A percentile compares a stretch with the other conserved stretches of the same genome.
Conservation (phyloP, 768 basidiomycete species). For the Leucocoprinus leucothites region DNA sequence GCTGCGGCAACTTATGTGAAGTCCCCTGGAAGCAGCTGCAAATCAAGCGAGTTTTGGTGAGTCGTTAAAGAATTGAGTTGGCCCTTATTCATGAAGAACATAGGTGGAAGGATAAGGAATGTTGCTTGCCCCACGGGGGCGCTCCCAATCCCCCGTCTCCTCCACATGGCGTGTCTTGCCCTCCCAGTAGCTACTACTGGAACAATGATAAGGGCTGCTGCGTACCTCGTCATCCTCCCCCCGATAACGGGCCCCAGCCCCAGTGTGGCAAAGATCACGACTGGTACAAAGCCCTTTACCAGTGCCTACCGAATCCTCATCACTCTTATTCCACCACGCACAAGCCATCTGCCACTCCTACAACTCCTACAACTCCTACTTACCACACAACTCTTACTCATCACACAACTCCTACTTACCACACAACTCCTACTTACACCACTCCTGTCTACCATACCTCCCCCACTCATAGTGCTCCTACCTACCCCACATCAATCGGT, state of each 20-base stretch:
- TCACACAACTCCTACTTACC: constrained; percentile 14
- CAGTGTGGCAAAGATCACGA: constrained; percentile 43
- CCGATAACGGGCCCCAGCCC: constrained; percentile 40
- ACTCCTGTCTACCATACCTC: constrained; percentile 24
- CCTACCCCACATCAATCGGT: too few species aligned
- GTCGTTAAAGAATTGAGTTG: background rate
- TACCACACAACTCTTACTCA: constrained; percentile 20
- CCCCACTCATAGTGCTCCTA: too few species aligned
- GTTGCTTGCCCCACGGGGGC: constrained; percentile 44
- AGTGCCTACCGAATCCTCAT: constrained; percentile 35
- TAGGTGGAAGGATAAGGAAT: constrained; percentile 30
- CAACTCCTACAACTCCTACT: constrained; percentile 33
- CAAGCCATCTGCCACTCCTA: constrained; percentile 22
- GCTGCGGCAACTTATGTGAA: background rate
- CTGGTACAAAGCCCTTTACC: constrained; percentile 42
- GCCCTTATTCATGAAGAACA: background rate
- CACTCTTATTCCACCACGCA: constrained; percentile 23
- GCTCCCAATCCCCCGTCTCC: constrained; percentile 38
- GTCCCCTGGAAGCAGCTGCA: constrained; percentile 20
- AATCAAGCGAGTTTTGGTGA: constrained; percentile 28
- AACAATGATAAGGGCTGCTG: constrained; percentile 45
- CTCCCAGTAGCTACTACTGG: constrained; percentile 49
- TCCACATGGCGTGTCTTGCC: constrained; percentile 45
- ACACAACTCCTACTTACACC: constrained; percentile 31
- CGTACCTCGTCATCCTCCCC: constrained; percentile 42